Percentiles rank a stretch among this genome's conserved stretches.
These are phyloP conservation scores for Lachnellula hyalina DNA, from an alignment of 2,329 filamentous ascomycete species.

Conservation along the genomic window DNA sequence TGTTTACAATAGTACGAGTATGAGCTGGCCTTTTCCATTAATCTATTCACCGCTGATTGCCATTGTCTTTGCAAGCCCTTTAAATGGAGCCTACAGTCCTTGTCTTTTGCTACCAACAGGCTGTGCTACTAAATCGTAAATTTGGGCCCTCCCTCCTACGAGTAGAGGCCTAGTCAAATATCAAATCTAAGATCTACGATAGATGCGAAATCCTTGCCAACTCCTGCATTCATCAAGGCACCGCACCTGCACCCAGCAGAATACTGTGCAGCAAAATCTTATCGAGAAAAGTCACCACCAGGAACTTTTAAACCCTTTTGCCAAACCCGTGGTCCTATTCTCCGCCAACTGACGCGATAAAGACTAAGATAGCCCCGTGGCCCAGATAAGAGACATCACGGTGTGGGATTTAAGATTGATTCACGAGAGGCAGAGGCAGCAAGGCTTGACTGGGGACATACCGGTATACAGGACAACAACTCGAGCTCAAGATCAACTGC, in stretches of 20 bases:
- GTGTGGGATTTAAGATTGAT: not conserved
- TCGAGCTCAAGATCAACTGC: not conserved
- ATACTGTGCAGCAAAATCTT: not conserved
- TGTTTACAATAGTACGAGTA: not conserved
- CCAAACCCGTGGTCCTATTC: not conserved
- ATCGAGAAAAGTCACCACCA: too few relatives aligned
- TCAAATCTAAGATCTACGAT: not conserved
- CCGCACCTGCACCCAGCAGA: not conserved
- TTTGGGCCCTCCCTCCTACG: not conserved
- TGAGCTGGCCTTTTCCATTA: constrained; percentile 2
- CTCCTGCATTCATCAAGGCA: not conserved
- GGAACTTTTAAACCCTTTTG: not conserved
- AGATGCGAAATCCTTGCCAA: too few relatives aligned
- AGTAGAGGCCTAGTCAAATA: not conserved
- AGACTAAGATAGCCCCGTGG: not conserved
- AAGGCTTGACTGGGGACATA: not conserved
- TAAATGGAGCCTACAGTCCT: too few relatives aligned
- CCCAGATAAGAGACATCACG: not conserved
- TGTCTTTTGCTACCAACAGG: too few relatives aligned
- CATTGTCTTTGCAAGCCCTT: too few relatives aligned
- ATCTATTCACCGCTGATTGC: not conserved
- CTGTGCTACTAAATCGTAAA: not conserved
- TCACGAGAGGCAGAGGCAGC: not conserved
- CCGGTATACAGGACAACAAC: not conserved
- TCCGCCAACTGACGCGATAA: not conserved